A percentile compares a stretch with the other conserved stretches of the same genome.
Evolutionary conservation across 352 stramenopile genomes (phyloP).

Genomic region (Albugo candida): DNA sequence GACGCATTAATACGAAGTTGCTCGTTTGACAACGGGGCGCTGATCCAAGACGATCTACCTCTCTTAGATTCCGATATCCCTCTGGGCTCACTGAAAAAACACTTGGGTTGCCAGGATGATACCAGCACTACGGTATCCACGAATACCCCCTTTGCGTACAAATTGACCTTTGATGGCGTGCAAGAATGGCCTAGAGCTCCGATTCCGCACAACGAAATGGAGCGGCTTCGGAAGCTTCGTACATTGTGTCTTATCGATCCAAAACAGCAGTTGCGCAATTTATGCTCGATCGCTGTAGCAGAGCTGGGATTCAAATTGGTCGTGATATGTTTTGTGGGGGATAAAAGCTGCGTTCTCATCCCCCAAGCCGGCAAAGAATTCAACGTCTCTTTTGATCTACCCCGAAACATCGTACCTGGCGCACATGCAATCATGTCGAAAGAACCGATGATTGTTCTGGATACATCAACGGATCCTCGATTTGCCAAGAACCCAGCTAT

Average conservation of each 20-base stretch:
- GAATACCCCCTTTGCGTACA: constrained; percentile 28
- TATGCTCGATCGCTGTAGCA: constrained; percentile 63
- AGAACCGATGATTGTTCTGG: constrained; percentile 47
- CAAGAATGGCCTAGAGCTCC: constrained; percentile 62
- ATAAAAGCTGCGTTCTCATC: constrained; percentile 75
- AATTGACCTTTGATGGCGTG: constrained; percentile 45
- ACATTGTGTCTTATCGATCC: constrained; percentile 55
- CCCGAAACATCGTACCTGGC: constrained; percentile 53
- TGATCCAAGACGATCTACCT: neutral
- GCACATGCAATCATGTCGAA: constrained; percentile 60
- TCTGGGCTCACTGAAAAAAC: too few relatives aligned
- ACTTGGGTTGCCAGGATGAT: too few relatives aligned
- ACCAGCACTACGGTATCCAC: too few relatives aligned
- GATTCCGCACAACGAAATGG: constrained; percentile 24
- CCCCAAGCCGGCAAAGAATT: constrained; percentile 22
- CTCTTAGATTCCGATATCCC: too few relatives aligned
- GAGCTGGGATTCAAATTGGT: constrained; percentile 64
- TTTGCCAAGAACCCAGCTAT: constrained; percentile 65
- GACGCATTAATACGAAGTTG: neutral
- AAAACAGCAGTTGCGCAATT: constrained; percentile 65
- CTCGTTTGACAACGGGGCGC: neutral
- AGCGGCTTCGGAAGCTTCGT: constrained; percentile 57
- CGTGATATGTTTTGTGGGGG: constrained; percentile 60
- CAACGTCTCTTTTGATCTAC: constrained; percentile 17
- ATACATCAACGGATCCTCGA: constrained; percentile 45